Evolutionary conservation across 2,329 filamentous ascomycete species (phyloP).

Genomic region (Curvularia verruculosa): DNA sequence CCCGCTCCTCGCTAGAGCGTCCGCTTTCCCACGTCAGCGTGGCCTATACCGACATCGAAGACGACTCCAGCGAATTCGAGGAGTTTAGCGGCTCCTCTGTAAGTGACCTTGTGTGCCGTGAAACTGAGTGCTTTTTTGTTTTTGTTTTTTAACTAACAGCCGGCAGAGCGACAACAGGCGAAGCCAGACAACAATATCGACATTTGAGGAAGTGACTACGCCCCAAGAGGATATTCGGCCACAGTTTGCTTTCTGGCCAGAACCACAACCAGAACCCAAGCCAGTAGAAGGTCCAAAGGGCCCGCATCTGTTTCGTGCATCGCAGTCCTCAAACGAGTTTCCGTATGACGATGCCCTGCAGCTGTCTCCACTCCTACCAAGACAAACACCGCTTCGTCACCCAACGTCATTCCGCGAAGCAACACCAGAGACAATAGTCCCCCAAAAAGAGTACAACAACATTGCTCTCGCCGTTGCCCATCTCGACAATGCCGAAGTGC

Average conservation of each 20-base stretch:
- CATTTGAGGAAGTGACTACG: conserved; percentile 81
- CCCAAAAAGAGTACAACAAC: conserved; percentile 55
- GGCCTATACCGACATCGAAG: conserved; percentile 78
- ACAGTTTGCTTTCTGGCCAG: conserved; percentile 65
- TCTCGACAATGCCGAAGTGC: conserved; percentile 65
- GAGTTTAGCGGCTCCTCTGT: conserved; percentile 69
- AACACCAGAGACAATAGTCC: conserved; percentile 47
- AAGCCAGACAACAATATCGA: conserved; percentile 86
- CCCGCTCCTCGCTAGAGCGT: conserved; percentile 55
- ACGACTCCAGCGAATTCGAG: conserved; percentile 54
- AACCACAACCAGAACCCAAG: conserved; percentile 68
- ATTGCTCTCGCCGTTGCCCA: conserved; percentile 61
- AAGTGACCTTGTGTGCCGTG: conserved; percentile 45
- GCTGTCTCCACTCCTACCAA: conserved; percentile 75
- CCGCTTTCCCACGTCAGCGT: conserved; percentile 76
- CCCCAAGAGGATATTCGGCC: conserved; percentile 67
- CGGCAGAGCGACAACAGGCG: conserved; percentile 64
- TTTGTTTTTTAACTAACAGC: too few species aligned
- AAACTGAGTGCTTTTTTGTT: conserved; percentile 20
- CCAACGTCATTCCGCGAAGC: conserved; percentile 51
- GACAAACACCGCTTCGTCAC: conserved; percentile 56
- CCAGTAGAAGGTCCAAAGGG: conserved; percentile 80
- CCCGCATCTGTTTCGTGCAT: conserved; percentile 83
- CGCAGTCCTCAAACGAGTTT: conserved; percentile 63
- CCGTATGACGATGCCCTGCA: conserved; percentile 62